A percentile compares a stretch with the other conserved stretches of the same genome.
Evolutionary conservation across 345 rosid genomes (phyloP).

Genomic region (Cardamine resedifolia): DNA sequence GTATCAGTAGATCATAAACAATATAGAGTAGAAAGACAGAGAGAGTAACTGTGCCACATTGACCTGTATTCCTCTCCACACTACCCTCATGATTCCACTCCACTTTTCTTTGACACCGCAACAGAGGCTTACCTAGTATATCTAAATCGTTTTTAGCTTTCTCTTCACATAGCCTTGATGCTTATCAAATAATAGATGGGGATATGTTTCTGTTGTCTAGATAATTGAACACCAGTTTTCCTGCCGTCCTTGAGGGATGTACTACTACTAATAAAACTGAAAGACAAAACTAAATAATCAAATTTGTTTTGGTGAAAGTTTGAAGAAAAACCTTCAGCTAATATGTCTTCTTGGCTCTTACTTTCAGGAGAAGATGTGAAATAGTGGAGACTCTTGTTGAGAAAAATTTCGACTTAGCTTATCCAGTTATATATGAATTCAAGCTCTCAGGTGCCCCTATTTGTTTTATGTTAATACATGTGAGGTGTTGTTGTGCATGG

Average conservation of each 20-base stretch:
- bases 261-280: constrained; percentile 1
- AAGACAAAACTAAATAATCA: background rate
- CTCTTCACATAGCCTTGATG: background rate
- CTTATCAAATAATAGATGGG: background rate
- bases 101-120: background rate
- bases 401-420: constrained; percentile 94
- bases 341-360: constrained; percentile 34
- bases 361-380: constrained; percentile 79
- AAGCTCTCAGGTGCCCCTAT: constrained; percentile 72
- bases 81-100: background rate
- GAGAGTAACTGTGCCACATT: background rate
- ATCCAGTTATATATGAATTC: constrained; percentile 83
- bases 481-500: background rate
- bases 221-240: constrained; percentile 8
- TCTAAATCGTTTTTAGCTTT: constrained; percentile 6
- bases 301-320: constrained; percentile 8
- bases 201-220: background rate
- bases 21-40: constrained; percentile 9
- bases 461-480: background rate
- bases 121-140: background rate
- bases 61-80: background rate
- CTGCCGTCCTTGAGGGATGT: background rate
- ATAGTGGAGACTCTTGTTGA: constrained; percentile 87
- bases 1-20: background rate
- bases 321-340: constrained; percentile 10